phyloP scores from a whole-genome alignment of 345 rosid genomes.

The Euphorbia lathyris region DNA sequence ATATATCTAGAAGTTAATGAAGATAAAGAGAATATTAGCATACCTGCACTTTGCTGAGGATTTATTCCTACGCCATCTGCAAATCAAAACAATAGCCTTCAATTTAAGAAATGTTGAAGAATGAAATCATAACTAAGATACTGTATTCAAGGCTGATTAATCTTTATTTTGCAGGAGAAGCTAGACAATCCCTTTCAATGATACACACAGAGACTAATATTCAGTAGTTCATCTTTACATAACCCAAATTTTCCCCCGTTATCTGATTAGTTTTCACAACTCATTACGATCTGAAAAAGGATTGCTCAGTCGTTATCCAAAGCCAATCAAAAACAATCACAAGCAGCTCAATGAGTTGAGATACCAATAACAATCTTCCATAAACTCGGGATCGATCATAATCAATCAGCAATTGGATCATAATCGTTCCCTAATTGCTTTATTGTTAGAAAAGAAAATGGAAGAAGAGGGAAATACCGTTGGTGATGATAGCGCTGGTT shows the following conservation, averaged over 20 bases:
- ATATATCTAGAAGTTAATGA: neutral
- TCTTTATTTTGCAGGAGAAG: neutral
- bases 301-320: neutral
- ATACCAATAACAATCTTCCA: no score
- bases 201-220: neutral
- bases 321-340: neutral
- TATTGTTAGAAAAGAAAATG: no score
- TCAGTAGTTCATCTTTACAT: neutral
- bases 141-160: neutral
- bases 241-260: neutral
- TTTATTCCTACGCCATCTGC: slow-evolving; percentile 97
- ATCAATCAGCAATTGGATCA: no score
- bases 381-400: no score
- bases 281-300: neutral
- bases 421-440: no score
- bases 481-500: slow-evolving; percentile 98
- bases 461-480: slow-evolving; percentile 47
- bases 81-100: slow-evolving; percentile 14
- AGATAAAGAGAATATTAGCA: neutral
- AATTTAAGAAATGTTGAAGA: neutral
- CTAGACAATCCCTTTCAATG: neutral
- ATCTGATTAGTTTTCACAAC: neutral
- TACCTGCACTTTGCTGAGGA: slow-evolving; percentile 98
- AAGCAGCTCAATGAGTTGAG: neutral
- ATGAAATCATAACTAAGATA: neutral